Base-by-base conservation (phyloP, 1,139 yeast genomes). In the Ogataea hybrid region DNA sequence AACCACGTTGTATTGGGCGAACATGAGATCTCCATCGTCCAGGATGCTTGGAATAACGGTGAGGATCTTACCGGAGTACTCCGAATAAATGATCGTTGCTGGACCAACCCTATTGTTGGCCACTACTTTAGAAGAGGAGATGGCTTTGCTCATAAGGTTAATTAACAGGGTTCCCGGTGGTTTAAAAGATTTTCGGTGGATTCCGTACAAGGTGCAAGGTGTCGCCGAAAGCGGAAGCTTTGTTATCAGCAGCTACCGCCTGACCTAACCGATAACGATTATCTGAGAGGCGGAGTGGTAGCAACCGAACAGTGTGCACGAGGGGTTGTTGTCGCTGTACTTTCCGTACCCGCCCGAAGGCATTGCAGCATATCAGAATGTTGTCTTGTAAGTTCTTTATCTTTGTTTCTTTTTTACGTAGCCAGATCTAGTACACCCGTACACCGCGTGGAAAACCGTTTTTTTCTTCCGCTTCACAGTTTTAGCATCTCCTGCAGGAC, bases 1-100 rank as follows among this genome's bases (percentile, higher is more conserved):
- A 8, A 54, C 44, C 11, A 72, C 69, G 46, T 71, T 70, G 54
- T 73, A 81, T 12, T 53, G 43, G 10, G 44, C 35, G 14, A 79
- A 63, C 5, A 70, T 34, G 1, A 69, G 68, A 48, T 77, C 77
- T 12, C 64, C 52, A 0, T 57, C 52, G 3, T 58, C 51, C 8
- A 77, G 50, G 1, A 77, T 61, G 32, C 56, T 55, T 12, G 54
- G 50, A 16, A 68, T 62, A 15, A 85, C 70, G 35, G 73, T 70
- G 18, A 82, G 62, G 38, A 87, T 81, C 53, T 75, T 81, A 0
- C 96, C 96, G 2, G 86, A 68, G 27, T 70, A 74, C 2, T 68
- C 51, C 2, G 87, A 79, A 60, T 71, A 85, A 30, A 84, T 69
- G 22, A 87, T 66, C 5, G 95, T 84, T 23, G 94, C 95, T 0